Evolutionary conservation across 306 rosid species (phyloP), one percentile per base, ranked within the genome.

Genomic region (Cicer yamashitae): DNA sequence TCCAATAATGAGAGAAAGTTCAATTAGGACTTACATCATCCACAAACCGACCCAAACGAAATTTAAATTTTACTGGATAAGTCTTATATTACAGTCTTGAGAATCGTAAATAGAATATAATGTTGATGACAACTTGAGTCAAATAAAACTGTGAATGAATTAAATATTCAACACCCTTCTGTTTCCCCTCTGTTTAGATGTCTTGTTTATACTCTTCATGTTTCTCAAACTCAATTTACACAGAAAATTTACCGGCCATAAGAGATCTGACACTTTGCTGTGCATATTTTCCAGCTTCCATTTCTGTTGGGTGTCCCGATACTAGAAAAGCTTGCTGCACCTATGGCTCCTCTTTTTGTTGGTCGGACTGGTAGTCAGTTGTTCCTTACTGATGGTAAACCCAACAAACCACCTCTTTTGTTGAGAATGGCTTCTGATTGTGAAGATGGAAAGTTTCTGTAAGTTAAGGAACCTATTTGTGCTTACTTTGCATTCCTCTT

Each of bases 351-450:
- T 57, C 65, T 94, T 77, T 39, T 94, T 65, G 93, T 86, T 70
- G 96, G 98, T 45, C 91, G 83, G 72, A 91, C 97, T 71, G 98
- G 98, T 25, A 91, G 96, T 69, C 98, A 94, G 86, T 80, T 94
- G 82, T 94, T 94, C 84, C 91, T 94, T 62, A 94, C 97, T 25
- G 93, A 94, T 81, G 98, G 96, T 57, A 89, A 85, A 84, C 90
- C 97, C 45, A 87, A 91, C 53, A 92, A 67, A 69, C 96, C 96
- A 9, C 97, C 98, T 39, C 97, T 94, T 80, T 92, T 94, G 63
- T 84, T 91, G 78, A 84, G 96, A 87, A 94, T 94, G 98, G 91
- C 98, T 38, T 89, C 96, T 43, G 96, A 90, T 70, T 86, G 89
- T 85, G 92, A 87, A 62, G 97, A 87, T 57, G 93, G 91, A 69